phyloP scores from a whole-genome alignment of 179 eudicot genomes.

The Heliamphora pulchella region DNA sequence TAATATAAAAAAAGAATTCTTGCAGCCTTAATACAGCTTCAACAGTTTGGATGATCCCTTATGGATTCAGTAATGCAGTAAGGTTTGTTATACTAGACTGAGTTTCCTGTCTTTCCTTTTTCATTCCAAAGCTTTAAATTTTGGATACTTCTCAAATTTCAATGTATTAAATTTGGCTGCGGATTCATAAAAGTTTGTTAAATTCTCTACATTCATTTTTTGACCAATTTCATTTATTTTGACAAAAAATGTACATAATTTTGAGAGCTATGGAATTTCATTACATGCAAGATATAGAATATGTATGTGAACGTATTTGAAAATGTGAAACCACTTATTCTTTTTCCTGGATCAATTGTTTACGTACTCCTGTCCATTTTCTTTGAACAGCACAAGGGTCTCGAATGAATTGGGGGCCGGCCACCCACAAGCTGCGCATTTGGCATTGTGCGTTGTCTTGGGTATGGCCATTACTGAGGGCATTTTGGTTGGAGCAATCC shows the following conservation, averaged over 20 bases:
- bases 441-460: background rate
- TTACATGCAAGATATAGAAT: no score
- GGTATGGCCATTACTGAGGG: conserved; percentile 40
- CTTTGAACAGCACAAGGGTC: conserved; percentile 31
- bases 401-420: conserved; percentile 69
- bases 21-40: conserved; percentile 65
- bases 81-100: conserved; percentile 33
- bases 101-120: background rate
- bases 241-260: no score
- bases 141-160: no score
- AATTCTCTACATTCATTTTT: no score
- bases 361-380: no score
- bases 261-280: no score
- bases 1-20: background rate
- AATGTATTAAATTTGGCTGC: no score
- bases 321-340: background rate
- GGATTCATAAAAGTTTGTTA: no score
- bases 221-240: no score
- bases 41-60: conserved; percentile 21
- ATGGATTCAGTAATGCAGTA: conserved; percentile 67
- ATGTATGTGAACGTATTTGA: no score
- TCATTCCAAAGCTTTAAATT: background rate
- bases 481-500: conserved; percentile 35
- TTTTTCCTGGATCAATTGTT: background rate
- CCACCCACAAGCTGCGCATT: conserved; percentile 19